Percentiles rank a stretch among this genome's conserved stretches.
Conservation (phyloP, 306 rosid genomes). For the Sicyos edulis region DNA sequence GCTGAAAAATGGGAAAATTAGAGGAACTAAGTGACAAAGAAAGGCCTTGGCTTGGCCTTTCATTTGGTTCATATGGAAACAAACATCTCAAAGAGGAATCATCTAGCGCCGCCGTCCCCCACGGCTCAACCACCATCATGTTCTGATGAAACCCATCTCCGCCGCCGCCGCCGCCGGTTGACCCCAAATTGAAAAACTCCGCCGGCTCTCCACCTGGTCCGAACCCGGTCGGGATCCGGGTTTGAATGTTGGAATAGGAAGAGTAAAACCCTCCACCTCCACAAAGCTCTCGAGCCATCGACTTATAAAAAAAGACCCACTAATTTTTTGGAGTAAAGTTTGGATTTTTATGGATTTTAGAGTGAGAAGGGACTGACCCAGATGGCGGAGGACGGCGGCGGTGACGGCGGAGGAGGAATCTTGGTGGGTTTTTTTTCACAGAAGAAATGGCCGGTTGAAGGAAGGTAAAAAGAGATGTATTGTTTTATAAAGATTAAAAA, state of each 20-base stretch:
- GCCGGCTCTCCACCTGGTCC: constrained; percentile 47
- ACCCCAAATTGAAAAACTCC: constrained; percentile 63
- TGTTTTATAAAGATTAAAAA: too few relatives aligned
- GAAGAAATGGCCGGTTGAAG: constrained; percentile 9
- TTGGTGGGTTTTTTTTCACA: not conserved
- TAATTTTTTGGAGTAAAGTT: too few relatives aligned
- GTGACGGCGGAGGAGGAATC: constrained; percentile 14
- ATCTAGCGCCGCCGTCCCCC: constrained; percentile 15
- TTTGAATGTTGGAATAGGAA: constrained; percentile 22
- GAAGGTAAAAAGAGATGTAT: not conserved
- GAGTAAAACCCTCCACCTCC: constrained; percentile 46
- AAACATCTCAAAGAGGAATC: constrained; percentile 72
- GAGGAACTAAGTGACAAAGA: constrained; percentile 71
- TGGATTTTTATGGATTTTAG: not conserved
- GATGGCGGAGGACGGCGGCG: constrained; percentile 7
- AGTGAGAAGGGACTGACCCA: not conserved
- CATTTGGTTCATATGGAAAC: constrained; percentile 67
- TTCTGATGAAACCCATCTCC: not conserved
- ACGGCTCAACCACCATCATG: constrained; percentile 12
- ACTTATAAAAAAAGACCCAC: not conserved
- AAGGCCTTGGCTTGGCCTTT: constrained; percentile 89
- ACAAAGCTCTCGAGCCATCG: constrained; percentile 49
- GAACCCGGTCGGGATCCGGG: constrained; percentile 55
- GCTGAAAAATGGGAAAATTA: constrained; percentile 35
- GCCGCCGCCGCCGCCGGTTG: not conserved